Evolutionary conservation across 805 yeast species (phyloP), one percentile per base, ranked within the genome.

Genomic region (Candida multigemmis): DNA sequence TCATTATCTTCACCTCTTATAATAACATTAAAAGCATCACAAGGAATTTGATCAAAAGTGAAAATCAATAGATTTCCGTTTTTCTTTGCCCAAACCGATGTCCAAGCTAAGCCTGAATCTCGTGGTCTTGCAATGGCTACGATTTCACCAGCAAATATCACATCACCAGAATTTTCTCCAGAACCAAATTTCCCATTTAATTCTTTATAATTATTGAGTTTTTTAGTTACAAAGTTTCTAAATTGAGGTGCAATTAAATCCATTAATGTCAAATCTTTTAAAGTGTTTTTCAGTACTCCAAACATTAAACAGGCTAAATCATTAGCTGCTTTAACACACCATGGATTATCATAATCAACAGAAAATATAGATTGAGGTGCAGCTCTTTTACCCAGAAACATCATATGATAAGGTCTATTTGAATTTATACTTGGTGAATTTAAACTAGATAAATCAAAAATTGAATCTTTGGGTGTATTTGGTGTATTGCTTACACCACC

Each of bases 81-180:
- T 32, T 74, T 61, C 42, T 86, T 86, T 1, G 91, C 94, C 96
- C 96, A 89, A 30, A 87, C 52, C 0, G 94, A 81, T 7, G 94
- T 86, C 81, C 94, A 77, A 1, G 87, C 81, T 32, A 70, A 58
- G 16, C 68, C 68, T 25, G 67, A 68, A 25, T 57, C 65, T 11
- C 81, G 80, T 9, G 77, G 74, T 38, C 84, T 68, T 21, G 71
- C 61, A 24, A 86, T 79, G 7, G 93, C 94, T 8, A 85, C 74
- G 25, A 86, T 74, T 41, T 83, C 91, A 32, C 96, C 96, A 2
- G 86, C 71, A 44, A 81, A 81, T 1, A 78, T 71, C 26, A 77
- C 66, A 32, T 70, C 70, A 22, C 46, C 46, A 26, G 36, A 34
- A 21, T 35, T 42, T 8, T 30, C 43, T 35, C 50, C 33, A 25